Conservation (phyloP, 2,329 filamentous ascomycete genomes). For the Byssochlamys sp. region DNA sequence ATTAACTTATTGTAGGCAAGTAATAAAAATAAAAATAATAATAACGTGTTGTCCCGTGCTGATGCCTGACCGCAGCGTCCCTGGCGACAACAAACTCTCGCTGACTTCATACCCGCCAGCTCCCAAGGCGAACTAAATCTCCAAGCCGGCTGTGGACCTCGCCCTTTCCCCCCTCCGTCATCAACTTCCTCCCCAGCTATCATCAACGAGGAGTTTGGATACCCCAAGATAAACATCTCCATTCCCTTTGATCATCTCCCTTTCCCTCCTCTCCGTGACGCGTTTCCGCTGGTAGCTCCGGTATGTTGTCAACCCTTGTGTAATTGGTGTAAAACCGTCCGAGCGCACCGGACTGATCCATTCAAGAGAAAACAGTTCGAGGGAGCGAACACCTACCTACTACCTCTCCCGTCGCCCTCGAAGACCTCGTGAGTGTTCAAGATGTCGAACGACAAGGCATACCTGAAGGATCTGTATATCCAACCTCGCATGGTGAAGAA, state of each 20-base stretch:
- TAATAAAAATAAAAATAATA: too few species aligned
- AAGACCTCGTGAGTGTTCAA: slow-evolving; percentile 5
- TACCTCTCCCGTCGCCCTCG: neutral
- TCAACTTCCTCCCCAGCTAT: slow-evolving; percentile 1
- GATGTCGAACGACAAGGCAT: slow-evolving; percentile 24
- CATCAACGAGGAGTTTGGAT: slow-evolving; percentile 3
- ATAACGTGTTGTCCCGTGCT: neutral
- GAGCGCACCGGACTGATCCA: neutral
- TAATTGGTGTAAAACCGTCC: neutral
- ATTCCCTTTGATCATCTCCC: neutral
- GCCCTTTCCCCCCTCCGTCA: neutral
- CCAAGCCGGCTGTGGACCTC: neutral
- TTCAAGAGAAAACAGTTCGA: neutral
- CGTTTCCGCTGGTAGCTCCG: neutral
- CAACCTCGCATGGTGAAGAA: slow-evolving; percentile 51
- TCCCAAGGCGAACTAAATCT: neutral
- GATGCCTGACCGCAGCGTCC: neutral
- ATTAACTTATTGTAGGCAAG: too few species aligned
- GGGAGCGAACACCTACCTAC: neutral
- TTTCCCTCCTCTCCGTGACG: neutral
- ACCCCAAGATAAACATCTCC: neutral
- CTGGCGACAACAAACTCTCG: neutral
- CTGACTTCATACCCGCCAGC: slow-evolving; percentile 2
- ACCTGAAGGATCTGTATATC: slow-evolving; percentile 9
- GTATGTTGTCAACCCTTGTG: neutral